A percentile compares a stretch with the other conserved stretches of the same genome.
Evolutionary conservation across 495 filamentous ascomycete genomes (phyloP).

Genomic region (Extremus antarcticus): DNA sequence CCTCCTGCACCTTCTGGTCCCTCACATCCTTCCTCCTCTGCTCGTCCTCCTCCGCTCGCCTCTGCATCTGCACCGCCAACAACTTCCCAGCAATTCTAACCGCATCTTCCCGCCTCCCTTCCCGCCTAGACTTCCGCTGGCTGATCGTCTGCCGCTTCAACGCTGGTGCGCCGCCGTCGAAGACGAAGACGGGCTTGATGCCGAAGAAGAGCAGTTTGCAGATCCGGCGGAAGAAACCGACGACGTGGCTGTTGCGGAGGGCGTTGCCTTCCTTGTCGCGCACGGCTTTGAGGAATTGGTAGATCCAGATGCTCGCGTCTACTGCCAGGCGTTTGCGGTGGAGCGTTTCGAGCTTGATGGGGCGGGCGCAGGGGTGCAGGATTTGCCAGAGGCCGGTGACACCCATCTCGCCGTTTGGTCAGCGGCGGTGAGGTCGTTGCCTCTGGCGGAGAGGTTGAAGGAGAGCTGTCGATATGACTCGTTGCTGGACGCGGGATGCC

Average conservation of each 20-base stretch:
- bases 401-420: conserved; percentile 63
- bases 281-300: conserved; percentile 97
- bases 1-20: conserved; percentile 19
- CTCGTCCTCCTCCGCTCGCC: conserved; percentile 72
- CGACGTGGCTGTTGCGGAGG: conserved; percentile 83
- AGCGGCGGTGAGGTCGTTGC: conserved; percentile 33
- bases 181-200: conserved; percentile 96
- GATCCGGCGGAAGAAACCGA: conserved; percentile 95
- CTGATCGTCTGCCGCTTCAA: conserved; percentile 87
- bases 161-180: conserved; percentile 86
- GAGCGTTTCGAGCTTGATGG: conserved; percentile 87
- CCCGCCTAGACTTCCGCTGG: conserved; percentile 63
- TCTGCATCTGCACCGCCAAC: conserved; percentile 84
- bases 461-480: neutral
- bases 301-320: conserved; percentile 98
- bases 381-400: conserved; percentile 96
- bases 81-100: conserved; percentile 78
- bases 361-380: conserved; percentile 78
- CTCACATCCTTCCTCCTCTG: conserved; percentile 47
- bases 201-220: conserved; percentile 94
- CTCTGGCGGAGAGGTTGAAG: neutral
- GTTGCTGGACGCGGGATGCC: neutral
- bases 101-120: conserved; percentile 89
- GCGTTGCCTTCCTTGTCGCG: conserved; percentile 98
- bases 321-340: conserved; percentile 91